Evolutionary conservation across 2,329 filamentous ascomycete species (phyloP), one percentile per base, ranked within the genome.

Genomic region (Colletotrichum neosansevieriae): DNA sequence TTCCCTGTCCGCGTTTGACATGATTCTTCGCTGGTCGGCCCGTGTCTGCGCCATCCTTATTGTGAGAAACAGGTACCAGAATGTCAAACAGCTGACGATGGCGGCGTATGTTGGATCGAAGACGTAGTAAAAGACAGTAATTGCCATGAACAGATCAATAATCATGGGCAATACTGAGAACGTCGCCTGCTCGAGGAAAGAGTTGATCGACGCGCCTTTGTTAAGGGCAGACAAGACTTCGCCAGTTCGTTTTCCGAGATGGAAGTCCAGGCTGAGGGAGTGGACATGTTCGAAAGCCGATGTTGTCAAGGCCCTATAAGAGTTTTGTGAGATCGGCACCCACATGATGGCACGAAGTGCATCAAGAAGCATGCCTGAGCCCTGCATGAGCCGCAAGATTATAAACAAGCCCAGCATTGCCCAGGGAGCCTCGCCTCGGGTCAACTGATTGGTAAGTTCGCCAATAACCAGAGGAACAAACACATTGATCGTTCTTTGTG

Each of bases 221-320:
- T 96, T 97, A 72, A 99, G 85, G 1, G 96, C 96, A 13, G 95
- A 98, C 15, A 98, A 84, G 10, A 99, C 94, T 80, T 99, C 96
- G 71, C 96, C 96, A 0, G 96, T 99, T 76, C 95, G 93, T 81
- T 99, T 99, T 59, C 94, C 94, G 3, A 98, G 87, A 77, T 99
- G 96, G 76, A 99, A 99, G 78, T 98, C 96, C 72, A 98, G 86
- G 78, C 94, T 98, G 38, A 99, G 89, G 58, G 92, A 91, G 79
- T 99, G 96, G 21, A 99, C 96, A 78, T 99, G 96, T 81, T 98
- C 95, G 77, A 99, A 99, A 11, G 95, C 94, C 15, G 96, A 94
- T 2, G 96, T 96, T 6, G 94, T 97, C 67, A 99, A 86, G 71
- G 96, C 94, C 75, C 94, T 91, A 80, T 98, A 99, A 0, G 95